These are phyloP conservation scores for Striga hermonthica DNA, from an alignment of 305 asterid genomes.

Conservation along the genomic window DNA sequence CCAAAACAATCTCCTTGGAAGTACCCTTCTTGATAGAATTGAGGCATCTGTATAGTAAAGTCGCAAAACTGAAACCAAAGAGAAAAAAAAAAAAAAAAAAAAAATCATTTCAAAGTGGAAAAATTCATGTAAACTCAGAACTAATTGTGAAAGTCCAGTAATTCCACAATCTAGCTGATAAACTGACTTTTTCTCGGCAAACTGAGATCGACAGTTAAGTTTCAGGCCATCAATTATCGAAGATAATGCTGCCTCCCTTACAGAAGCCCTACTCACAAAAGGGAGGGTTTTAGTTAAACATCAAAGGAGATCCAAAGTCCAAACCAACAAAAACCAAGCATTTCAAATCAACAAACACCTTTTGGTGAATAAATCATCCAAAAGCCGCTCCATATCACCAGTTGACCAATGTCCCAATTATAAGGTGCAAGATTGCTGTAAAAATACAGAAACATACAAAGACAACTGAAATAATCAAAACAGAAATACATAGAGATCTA, in stretches of 20 bases:
- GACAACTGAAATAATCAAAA: neutral
- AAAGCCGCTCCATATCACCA: slow-evolving; percentile 28
- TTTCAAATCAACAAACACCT: slow-evolving; percentile 28
- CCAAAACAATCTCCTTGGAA: slow-evolving; percentile 38
- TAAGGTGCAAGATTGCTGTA: neutral
- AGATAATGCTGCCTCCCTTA: slow-evolving; percentile 37
- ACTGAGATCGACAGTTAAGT: slow-evolving; percentile 26
- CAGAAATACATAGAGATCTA: neutral
- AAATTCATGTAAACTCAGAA: neutral
- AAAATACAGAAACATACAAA: neutral
- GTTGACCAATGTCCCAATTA: neutral
- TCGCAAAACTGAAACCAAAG: slow-evolving; percentile 33
- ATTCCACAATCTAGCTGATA: neutral
- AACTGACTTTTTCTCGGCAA: slow-evolving; percentile 33
- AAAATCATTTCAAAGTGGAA: slow-evolving; percentile 2
- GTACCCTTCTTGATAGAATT: slow-evolving; percentile 37
- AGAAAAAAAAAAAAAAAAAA: slow-evolving; percentile 6
- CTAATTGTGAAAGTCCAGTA: neutral
- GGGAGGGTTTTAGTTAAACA: neutral
- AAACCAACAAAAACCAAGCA: slow-evolving; percentile 8
- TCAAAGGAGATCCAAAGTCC: slow-evolving; percentile 1
- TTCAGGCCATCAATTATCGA: slow-evolving; percentile 29
- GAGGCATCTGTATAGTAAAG: slow-evolving; percentile 34
- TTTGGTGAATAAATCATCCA: slow-evolving; percentile 34
- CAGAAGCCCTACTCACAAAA: slow-evolving; percentile 32